A percentile compares a stretch with the other conserved stretches of the same genome.
phyloP scores from a whole-genome alignment of 306 rosid species.

The Casuarina glauca region DNA sequence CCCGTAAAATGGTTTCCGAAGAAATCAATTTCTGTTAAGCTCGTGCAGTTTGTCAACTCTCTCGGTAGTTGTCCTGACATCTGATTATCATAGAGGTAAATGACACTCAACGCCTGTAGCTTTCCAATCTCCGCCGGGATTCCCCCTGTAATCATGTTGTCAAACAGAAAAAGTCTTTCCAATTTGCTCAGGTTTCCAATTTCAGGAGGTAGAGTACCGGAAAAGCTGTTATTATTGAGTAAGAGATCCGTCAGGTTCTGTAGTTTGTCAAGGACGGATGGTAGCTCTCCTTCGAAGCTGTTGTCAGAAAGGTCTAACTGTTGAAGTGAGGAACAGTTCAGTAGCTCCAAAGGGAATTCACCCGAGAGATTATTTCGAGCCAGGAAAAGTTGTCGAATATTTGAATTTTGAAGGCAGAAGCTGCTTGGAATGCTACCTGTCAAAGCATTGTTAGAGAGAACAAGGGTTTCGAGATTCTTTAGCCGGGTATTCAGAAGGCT shows the following conservation, averaged over 20 bases:
- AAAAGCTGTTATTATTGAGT: conserved; percentile 85
- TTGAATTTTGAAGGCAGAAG: conserved; percentile 63
- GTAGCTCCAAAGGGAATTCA: conserved; percentile 62
- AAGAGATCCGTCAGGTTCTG: conserved; percentile 67
- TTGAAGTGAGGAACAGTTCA: conserved; percentile 70
- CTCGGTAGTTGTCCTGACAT: conserved; percentile 77
- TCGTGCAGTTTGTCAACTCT: conserved; percentile 81
- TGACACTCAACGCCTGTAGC: conserved; percentile 51
- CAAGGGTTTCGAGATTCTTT: conserved; percentile 54
- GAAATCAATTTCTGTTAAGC: conserved; percentile 72
- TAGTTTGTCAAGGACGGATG: conserved; percentile 53
- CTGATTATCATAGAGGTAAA: conserved; percentile 88
- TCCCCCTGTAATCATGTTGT: conserved; percentile 61
- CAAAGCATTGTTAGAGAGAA: conserved; percentile 73
- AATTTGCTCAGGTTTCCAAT: conserved; percentile 71
- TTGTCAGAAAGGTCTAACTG: conserved; percentile 88
- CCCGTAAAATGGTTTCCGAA: conserved; percentile 85
- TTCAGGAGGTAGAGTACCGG: conserved; percentile 65
- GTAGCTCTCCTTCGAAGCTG: conserved; percentile 67
- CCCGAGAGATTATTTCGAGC: conserved; percentile 74
- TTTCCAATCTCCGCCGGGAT: conserved; percentile 80
- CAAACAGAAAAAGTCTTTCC: conserved; percentile 68
- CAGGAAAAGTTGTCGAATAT: conserved; percentile 62
- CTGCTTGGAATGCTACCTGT: conserved; percentile 65
- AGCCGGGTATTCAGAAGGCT: conserved; percentile 41